Evolutionary conservation across 805 yeast genomes (phyloP), one percentile per base, ranked within the genome.

Genomic region (Vanderwaltozyma yarrowii): DNA sequence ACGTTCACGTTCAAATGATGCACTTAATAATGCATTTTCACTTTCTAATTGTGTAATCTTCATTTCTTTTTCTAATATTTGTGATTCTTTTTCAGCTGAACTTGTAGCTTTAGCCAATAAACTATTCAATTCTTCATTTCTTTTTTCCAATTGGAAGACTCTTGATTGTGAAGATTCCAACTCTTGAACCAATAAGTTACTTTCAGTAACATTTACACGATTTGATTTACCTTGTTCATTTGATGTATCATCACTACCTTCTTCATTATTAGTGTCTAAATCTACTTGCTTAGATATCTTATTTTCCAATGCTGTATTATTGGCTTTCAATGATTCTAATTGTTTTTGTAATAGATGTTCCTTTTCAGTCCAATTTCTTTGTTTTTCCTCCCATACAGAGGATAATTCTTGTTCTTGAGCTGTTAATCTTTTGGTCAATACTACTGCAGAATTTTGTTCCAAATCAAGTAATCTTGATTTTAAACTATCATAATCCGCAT

Each of bases 401-500:
- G 67, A 64, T 56, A 79, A 65, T 51, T 84, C 94, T 32, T 78
- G 77, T 42, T 84, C 92, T 54, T 83, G 83, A 5, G 88, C 80
- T 17, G 66, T 64, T 11, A 82, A 62, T 46, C 74, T 70, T 23
- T 71, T 67, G 10, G 72, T 66, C 16, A 77, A 60, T 2, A 71
- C 62, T 40, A 73, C 76, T 0, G 77, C 76, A 27, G 78, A 61
- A 39, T 72, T 74, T 47, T 72, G 76, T 54, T 84, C 94, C 20
- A 69, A 60, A 43, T 75, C 71, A 17, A 70, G 54, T 16, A 85
- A 60, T 45, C 84, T 70, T 26, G 71, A 68, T 51, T 82, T 80
- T 42, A 88, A 54, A 37, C 74, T 76, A 28, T 84, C 89, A 56
- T 87, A 87, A 61, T 88, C 95, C 0, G 89, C 84, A 50, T 64